These are phyloP conservation scores for Mrakia gelida DNA, from an alignment of 768 basidiomycete genomes.

Conservation along the genomic window DNA sequence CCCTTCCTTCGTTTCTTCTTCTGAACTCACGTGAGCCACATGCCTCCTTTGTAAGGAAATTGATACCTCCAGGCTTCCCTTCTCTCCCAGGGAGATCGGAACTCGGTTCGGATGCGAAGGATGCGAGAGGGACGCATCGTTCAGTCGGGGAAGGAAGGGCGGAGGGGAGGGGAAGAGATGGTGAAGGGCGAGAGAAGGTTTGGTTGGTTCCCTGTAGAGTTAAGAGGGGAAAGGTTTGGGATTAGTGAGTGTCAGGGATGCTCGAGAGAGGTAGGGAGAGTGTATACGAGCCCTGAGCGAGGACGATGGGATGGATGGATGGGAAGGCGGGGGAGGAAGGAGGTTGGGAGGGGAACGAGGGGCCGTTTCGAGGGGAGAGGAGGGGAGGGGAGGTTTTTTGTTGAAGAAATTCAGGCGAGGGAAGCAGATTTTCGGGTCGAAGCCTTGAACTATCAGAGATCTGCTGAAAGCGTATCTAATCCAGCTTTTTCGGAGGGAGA, in stretches of 20 bases:
- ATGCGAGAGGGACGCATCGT: not conserved
- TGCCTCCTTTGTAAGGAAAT: not conserved
- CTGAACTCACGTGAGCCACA: not conserved
- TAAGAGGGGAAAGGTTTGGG: not conserved
- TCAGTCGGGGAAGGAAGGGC: not conserved
- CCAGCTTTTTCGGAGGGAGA: too few species aligned
- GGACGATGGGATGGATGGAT: not conserved
- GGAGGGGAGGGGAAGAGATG: too few species aligned
- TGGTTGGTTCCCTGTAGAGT: not conserved
- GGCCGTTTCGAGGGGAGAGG: not conserved
- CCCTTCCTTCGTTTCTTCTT: too few species aligned
- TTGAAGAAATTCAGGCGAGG: too few species aligned
- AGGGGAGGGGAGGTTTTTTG: too few species aligned
- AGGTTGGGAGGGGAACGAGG: not conserved
- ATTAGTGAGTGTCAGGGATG: not conserved
- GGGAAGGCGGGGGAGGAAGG: not conserved
- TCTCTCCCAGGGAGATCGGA: conserved; percentile 11
- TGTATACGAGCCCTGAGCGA: not conserved
- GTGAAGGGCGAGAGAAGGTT: not conserved
- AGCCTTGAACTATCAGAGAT: too few species aligned
- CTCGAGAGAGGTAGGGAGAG: not conserved
- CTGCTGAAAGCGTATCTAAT: too few species aligned
- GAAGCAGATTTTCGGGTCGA: too few species aligned
- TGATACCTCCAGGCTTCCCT: conserved; percentile 5
- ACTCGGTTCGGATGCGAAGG: not conserved